A percentile compares a stretch with the other conserved stretches of the same genome.
Conservation (phyloP, 2,329 filamentous ascomycete species). For the Penicillium palitans region DNA sequence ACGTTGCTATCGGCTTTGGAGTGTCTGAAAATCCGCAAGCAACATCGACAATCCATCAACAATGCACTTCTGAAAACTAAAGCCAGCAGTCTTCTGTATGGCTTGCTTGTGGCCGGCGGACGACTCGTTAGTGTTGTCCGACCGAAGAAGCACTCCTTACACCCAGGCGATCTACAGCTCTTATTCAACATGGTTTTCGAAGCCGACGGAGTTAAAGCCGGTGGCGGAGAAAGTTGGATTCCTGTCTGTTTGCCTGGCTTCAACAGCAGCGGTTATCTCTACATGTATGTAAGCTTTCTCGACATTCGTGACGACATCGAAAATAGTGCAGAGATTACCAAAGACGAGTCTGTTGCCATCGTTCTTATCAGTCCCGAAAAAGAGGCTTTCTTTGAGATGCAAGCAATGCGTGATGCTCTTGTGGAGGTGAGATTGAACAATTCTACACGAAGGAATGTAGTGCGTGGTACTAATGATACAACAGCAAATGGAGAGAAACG, state of each 20-base stretch:
- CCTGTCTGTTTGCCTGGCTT: conserved; percentile 94
- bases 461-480: conserved; percentile 28
- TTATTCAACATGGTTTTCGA: conserved; percentile 99
- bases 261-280: conserved; percentile 93
- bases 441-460: neutral
- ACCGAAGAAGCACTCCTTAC: conserved; percentile 90
- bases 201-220: conserved; percentile 85
- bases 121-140: conserved; percentile 91
- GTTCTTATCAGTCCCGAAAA: conserved; percentile 90
- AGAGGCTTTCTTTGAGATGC: conserved; percentile 88
- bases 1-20: conserved; percentile 86
- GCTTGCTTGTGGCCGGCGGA: conserved; percentile 87
- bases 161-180: conserved; percentile 90
- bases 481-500: conserved; percentile 72
- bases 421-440: conserved; percentile 49
- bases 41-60: conserved; percentile 82
- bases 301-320: conserved; percentile 57
- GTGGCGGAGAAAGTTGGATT: conserved; percentile 96
- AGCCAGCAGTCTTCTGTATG: conserved; percentile 80
- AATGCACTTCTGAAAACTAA: conserved; percentile 78
- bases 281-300: conserved; percentile 99
- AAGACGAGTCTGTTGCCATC: conserved; percentile 78
- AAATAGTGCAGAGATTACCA: conserved; percentile 44
- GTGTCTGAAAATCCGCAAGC: conserved; percentile 87
- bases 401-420: conserved; percentile 66